Evolutionary conservation across 768 basidiomycete species (phyloP).

Genomic region (Roridomyces roridus): DNA sequence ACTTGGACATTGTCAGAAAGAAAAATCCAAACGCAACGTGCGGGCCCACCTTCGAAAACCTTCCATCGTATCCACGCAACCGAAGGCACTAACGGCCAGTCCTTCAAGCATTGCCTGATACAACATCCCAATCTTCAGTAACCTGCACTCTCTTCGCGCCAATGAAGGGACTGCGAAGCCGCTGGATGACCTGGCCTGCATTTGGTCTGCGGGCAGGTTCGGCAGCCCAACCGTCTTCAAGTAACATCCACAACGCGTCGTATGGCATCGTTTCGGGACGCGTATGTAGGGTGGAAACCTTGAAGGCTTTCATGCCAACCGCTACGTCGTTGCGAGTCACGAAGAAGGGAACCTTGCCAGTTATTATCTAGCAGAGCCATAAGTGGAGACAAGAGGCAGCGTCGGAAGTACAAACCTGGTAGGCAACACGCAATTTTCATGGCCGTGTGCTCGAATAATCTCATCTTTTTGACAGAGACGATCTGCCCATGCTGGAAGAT

Average conservation of each 20-base stretch:
- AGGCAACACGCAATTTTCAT: slow-evolving; percentile 1
- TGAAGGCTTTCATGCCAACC: slow-evolving; percentile 1
- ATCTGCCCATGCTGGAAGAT: slow-evolving; percentile 23
- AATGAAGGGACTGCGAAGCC: slow-evolving; percentile 3
- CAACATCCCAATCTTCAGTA: slow-evolving; percentile 15
- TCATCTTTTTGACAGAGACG: slow-evolving; percentile 24
- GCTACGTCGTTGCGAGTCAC: not conserved
- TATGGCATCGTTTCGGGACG: slow-evolving; percentile 4
- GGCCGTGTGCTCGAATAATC: slow-evolving; percentile 4
- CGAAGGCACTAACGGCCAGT: slow-evolving; percentile 16
- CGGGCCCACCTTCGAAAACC: slow-evolving; percentile 11
- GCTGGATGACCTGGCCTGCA: slow-evolving; percentile 7
- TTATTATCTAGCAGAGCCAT: slow-evolving; percentile 9
- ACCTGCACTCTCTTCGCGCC: not conserved
- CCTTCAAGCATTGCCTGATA: slow-evolving; percentile 13
- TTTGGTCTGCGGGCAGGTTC: slow-evolving; percentile 4
- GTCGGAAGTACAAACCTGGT: slow-evolving; percentile 5
- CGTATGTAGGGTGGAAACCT: slow-evolving; percentile 9
- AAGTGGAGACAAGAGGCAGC: not conserved
- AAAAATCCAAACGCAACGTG: not conserved
- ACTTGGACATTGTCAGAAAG: not conserved
- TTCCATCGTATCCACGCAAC: slow-evolving; percentile 3
- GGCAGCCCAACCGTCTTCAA: slow-evolving; percentile 14
- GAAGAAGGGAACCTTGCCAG: slow-evolving; percentile 11
- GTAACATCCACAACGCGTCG: slow-evolving; percentile 16